Evolutionary conservation across 768 basidiomycete species (phyloP).

Genomic region (Suillus hirtellus): DNA sequence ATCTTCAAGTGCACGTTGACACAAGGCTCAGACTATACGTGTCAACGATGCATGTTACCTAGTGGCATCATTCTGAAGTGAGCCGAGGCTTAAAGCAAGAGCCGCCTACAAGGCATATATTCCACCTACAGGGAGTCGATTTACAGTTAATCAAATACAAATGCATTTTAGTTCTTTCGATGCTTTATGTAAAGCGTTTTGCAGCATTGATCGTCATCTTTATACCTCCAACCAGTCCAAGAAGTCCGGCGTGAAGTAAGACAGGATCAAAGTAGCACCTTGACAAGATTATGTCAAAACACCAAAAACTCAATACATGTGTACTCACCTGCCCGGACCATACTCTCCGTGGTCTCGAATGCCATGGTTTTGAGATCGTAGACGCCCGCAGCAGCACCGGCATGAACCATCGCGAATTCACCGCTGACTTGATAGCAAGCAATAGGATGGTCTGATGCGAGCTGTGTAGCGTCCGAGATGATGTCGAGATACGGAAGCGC

Average conservation of each 20-base stretch:
- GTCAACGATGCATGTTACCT: not conserved
- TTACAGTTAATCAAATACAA: not conserved
- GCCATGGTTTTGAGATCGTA: conserved; percentile 92
- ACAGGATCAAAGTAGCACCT: conserved; percentile 89
- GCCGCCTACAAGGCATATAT: not conserved
- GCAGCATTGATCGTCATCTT: not conserved
- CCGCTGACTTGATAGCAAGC: conserved; percentile 98
- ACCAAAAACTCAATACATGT: conserved; percentile 4
- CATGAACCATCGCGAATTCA: conserved; percentile 96
- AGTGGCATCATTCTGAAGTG: not conserved
- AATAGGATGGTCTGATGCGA: conserved; percentile 86
- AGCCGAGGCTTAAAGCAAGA: not conserved
- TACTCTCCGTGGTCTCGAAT: conserved; percentile 88
- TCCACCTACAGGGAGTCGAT: not conserved
- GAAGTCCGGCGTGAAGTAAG: conserved; percentile 97
- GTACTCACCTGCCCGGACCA: conserved; percentile 84
- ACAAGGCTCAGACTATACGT: not conserved
- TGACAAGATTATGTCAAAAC: conserved; percentile 8
- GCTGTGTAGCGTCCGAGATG: conserved; percentile 80
- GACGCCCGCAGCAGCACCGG: conserved; percentile 91
- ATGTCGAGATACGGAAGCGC: conserved; percentile 95
- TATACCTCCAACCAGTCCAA: conserved; percentile 67
- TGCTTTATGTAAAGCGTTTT: not conserved
- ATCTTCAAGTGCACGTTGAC: not conserved
- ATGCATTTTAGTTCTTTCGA: not conserved